A percentile compares a stretch with the other conserved stretches of the same genome.
Evolutionary conservation across 257 asterid species (phyloP).

Genomic region (Avicennia marina): DNA sequence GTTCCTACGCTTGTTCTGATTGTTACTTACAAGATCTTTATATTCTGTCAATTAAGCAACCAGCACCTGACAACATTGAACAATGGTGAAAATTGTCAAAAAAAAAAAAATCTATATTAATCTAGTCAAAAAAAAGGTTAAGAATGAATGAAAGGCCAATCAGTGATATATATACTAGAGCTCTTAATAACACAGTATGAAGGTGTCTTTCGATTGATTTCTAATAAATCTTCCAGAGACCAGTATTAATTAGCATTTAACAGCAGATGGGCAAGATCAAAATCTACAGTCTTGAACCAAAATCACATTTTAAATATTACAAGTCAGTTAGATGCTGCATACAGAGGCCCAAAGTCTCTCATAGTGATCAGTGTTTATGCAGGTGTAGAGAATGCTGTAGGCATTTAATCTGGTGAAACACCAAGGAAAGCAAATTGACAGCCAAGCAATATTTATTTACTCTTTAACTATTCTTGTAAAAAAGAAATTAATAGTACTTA

Average conservation of each 20-base stretch:
- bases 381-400: neutral
- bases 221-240: constrained; percentile 8
- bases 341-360: neutral
- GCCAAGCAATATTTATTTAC: neutral
- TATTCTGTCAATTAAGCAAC: constrained; percentile 14
- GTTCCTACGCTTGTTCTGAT: constrained; percentile 19
- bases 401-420: constrained; percentile 1
- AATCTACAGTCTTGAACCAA: constrained; percentile 4
- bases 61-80: constrained; percentile 24
- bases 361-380: neutral
- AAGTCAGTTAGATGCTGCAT: constrained; percentile 1
- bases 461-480: neutral
- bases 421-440: neutral
- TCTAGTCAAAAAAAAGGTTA: neutral
- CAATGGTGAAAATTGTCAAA: constrained; percentile 5
- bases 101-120: neutral
- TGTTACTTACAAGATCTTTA: constrained; percentile 8
- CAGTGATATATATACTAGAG: neutral
- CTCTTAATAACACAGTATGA: constrained; percentile 1
- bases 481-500: neutral
- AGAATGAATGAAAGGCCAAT: neutral
- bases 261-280: constrained; percentile 9
- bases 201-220: constrained; percentile 5
- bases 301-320: neutral
- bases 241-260: constrained; percentile 18